Conservation (phyloP, 2,329 filamentous ascomycete species). For the Diaporthe citriasiana region DNA sequence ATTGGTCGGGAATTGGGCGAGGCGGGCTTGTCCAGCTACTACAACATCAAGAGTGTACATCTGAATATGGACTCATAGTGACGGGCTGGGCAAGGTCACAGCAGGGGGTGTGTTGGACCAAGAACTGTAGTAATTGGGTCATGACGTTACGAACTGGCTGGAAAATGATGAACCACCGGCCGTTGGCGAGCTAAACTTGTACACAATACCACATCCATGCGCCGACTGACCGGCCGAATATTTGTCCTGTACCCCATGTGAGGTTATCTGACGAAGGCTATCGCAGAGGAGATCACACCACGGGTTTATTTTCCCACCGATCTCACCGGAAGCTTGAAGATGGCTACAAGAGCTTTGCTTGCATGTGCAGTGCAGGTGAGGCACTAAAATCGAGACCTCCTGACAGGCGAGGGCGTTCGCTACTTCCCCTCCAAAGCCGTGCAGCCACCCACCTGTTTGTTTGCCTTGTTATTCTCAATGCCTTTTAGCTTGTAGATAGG, state of each 20-base stretch:
- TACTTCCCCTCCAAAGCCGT: not conserved
- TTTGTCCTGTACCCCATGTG: not conserved
- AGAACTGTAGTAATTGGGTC: not conserved
- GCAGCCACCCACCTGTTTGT: not conserved
- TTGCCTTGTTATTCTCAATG: no score
- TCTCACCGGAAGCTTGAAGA: not conserved
- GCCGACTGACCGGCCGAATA: not conserved
- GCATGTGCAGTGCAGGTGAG: not conserved
- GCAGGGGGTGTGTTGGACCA: not conserved
- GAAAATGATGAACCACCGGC: not conserved
- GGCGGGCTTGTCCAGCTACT: conserved; percentile 54
- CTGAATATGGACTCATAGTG: conserved; percentile 51
- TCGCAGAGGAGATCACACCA: not conserved
- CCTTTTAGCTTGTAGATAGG: not conserved
- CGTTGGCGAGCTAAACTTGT: conserved; percentile 9
- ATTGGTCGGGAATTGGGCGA: conserved; percentile 55
- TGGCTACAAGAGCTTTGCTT: not conserved
- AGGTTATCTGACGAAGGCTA: not conserved
- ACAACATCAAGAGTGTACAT: conserved; percentile 54
- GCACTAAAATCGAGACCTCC: no score
- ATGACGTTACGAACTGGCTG: conserved; percentile 4
- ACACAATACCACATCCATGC: conserved; percentile 4
- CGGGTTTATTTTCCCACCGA: no score
- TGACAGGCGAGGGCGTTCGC: not conserved
- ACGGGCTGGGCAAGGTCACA: not conserved